Percentiles rank a stretch among this genome's conserved stretches.
These are phyloP conservation scores for Elsinoe arachidis DNA, from an alignment of 2,329 filamentous ascomycete genomes.

Conservation along the genomic window DNA sequence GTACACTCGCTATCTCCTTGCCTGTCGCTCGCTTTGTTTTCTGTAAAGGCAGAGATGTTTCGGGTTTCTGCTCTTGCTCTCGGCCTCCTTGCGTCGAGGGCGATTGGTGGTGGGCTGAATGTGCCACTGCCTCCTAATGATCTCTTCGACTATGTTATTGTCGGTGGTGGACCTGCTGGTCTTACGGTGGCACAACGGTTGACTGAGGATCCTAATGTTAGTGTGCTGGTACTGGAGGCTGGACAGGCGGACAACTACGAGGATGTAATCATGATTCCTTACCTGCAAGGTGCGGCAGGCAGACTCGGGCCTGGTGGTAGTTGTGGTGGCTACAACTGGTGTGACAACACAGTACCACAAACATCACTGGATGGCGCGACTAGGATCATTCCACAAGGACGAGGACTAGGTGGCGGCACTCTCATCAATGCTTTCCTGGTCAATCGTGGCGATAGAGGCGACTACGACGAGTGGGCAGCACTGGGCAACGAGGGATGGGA, in stretches of 20 bases:
- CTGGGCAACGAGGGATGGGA: slow-evolving; percentile 53
- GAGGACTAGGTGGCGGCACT: slow-evolving; percentile 28
- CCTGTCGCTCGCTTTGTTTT: slow-evolving; percentile 1
- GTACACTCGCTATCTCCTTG: background rate
- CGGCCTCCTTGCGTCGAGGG: slow-evolving; percentile 11
- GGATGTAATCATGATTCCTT: slow-evolving; percentile 17
- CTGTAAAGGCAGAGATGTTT: background rate
- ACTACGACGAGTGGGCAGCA: slow-evolving; percentile 49
- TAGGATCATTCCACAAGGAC: slow-evolving; percentile 21
- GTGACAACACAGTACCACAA: slow-evolving; percentile 20
- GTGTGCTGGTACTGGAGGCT: slow-evolving; percentile 26
- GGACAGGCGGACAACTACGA: slow-evolving; percentile 22
- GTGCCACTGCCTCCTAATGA: slow-evolving; percentile 14
- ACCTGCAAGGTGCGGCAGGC: slow-evolving; percentile 15
- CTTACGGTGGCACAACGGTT: slow-evolving; percentile 25
- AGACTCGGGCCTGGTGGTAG: slow-evolving; percentile 14
- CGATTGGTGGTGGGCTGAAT: slow-evolving; percentile 15
- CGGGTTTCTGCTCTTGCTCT: background rate
- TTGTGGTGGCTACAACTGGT: slow-evolving; percentile 18
- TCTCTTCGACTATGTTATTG: slow-evolving; percentile 23
- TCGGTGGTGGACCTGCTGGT: slow-evolving; percentile 25
- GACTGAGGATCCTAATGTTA: slow-evolving; percentile 23
- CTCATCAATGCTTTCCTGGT: slow-evolving; percentile 27
- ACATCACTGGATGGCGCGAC: slow-evolving; percentile 21
- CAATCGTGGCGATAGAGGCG: slow-evolving; percentile 36